Percentiles rank a stretch among this genome's conserved stretches.
Conservation (phyloP, 176 grass and related monocot species). For the bread wheat (Triticum aestivum) region DNA sequence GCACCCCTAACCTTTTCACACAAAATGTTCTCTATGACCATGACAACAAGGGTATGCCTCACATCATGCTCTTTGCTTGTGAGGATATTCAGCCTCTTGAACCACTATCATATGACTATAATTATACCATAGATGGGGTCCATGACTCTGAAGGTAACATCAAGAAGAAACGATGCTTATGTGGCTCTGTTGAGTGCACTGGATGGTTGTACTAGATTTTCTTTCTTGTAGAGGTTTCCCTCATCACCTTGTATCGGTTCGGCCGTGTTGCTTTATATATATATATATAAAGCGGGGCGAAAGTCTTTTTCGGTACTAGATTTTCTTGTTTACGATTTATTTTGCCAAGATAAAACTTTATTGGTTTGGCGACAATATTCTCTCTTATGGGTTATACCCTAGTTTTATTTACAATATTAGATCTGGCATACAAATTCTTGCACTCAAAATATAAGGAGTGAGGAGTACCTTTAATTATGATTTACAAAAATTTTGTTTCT, state of each 20-base stretch:
- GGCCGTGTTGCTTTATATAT: too few relatives aligned
- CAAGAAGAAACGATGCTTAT: constrained; percentile 76
- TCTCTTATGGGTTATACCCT: not conserved
- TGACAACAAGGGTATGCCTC: constrained; percentile 62
- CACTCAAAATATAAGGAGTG: not conserved
- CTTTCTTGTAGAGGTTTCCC: too few relatives aligned
- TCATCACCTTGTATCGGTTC: too few relatives aligned
- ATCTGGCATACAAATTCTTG: not conserved
- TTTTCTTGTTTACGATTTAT: not conserved
- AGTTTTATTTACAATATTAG: not conserved
- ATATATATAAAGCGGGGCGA: too few relatives aligned
- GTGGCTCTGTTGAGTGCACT: constrained; percentile 63
- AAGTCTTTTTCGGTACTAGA: constrained; percentile 6
- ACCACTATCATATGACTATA: constrained; percentile 79
- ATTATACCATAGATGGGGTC: constrained; percentile 75
- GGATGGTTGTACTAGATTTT: constrained; percentile 70
- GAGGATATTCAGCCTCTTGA: constrained; percentile 62
- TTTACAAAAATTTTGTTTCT: not conserved
- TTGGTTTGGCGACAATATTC: not conserved
- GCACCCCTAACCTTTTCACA: too few relatives aligned
- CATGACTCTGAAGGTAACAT: constrained; percentile 80
- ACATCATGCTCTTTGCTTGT: constrained; percentile 70
- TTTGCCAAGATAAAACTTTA: not conserved
- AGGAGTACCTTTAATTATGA: not conserved
- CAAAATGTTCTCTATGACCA: constrained; percentile 19